Base-by-base conservation (phyloP, 164 flowering plant genomes). In the Kingdonia uniflora region DNA sequence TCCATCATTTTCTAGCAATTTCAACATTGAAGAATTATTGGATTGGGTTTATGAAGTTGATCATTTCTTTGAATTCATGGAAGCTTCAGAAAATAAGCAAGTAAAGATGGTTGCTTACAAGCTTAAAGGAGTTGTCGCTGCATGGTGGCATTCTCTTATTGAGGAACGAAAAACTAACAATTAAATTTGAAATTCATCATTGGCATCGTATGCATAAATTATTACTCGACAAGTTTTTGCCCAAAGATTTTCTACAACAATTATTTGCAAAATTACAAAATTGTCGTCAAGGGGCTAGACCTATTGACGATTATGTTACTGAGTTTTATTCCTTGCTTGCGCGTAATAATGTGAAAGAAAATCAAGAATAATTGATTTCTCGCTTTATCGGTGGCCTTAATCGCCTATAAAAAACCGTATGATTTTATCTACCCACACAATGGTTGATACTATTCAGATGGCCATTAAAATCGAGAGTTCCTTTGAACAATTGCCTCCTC, bases 21-120 rank as follows among this genome's bases (percentile, higher is more conserved):
- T 43, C 19, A 1, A 17, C 11, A 43, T 43, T 43, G 47, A 43
- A 16, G 47, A 43, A n/a, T 43, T 43, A 8, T 43, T 43, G 47
- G 47, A 43, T 43, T 43, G 47, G 47, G 6, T 43, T 1, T 43
- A 43, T 16, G 47, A 43, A 16, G 47, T 17, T n/a, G 47, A 43
- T 14, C 20, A 17, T 14, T 43, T 43, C 47, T 43, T 43, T 19
- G 20, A 16, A 6, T 43, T 43, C 8, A 43, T 43, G 47, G 47
- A 43, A 2, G 21, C 14, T 29, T 17, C 47, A 14, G 35, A 29
- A 29, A 3, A 29, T 29, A 16, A 19, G 15, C 19, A 14, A 16
- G 11, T 43, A 17, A 43, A 43, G 15, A 16, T 17, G 17, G 17
- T n/a, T n/a, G 20, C 19, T n/a, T 14, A 19, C 14, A 43, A 43